These are phyloP conservation scores for Anthracocystis setariae DNA, from an alignment of 1,284 basidiomycete genomes.

Conservation along the genomic window DNA sequence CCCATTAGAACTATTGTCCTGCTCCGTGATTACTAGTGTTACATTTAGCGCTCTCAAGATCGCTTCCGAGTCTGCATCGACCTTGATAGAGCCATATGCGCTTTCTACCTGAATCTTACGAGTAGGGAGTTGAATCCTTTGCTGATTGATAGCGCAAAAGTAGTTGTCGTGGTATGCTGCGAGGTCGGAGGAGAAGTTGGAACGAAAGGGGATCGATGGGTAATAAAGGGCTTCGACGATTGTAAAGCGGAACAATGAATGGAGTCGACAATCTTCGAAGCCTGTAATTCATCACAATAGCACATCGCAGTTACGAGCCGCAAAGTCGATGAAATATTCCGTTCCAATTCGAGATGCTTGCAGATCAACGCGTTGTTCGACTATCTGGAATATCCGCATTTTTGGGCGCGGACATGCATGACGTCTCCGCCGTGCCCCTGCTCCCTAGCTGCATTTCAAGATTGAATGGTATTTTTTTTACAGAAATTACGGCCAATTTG, in stretches of 20 bases:
- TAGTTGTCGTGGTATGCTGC: too few species aligned
- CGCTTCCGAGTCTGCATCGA: too few species aligned
- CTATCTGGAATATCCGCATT: background rate
- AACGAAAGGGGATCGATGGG: too few species aligned
- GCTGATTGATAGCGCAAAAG: too few species aligned
- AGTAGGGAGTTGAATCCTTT: too few species aligned
- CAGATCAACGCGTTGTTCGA: conserved; percentile 27
- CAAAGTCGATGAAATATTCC: conserved; percentile 8
- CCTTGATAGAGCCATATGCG: too few species aligned
- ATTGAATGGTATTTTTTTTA: background rate
- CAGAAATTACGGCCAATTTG: conserved; percentile 4
- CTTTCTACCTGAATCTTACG: too few species aligned
- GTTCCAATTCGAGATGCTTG: conserved; percentile 4
- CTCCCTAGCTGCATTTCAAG: conserved; percentile 3
- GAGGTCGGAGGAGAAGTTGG: too few species aligned
- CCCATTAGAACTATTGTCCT: background rate
- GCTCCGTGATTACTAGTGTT: too few species aligned
- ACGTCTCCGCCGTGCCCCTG: background rate
- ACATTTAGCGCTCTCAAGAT: too few species aligned
- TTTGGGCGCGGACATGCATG: background rate
- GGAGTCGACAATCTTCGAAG: conserved; percentile 4
- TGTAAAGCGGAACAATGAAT: background rate
- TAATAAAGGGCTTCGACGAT: conserved; percentile 9
- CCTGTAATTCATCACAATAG: background rate
- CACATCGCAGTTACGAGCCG: background rate